Base-by-base conservation (phyloP, 345 rosid genomes). In the Eucalyptus marginata region DNA sequence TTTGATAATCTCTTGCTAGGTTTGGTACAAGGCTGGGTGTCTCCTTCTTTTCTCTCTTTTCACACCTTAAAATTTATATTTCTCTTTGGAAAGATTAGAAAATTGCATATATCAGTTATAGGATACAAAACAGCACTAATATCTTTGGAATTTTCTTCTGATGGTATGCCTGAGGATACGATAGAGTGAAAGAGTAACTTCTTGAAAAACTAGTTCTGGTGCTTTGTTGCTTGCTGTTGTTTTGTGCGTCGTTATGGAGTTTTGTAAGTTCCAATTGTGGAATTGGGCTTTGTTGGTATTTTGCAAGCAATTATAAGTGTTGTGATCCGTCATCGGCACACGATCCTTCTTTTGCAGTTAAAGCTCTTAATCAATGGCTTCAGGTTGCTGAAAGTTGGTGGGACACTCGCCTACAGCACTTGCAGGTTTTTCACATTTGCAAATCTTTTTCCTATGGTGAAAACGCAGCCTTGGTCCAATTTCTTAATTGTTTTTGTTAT, bases 351-450 rank as follows among this genome's bases (percentile, higher is more conserved):
- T 36, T 89, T 90, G 93, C 96, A 96, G 99, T 91, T 95, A 54
- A 96, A 95, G 90, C 98, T 97, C 86, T 93, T 97, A 87, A 93
- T 91, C 90, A 97, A 95, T 92, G 99, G 99, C 88, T 97, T 95
- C 87, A 92, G 94, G 91, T 89, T 96, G 90, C 94, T 97, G 89
- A 96, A 95, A 94, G 94, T 91, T 85, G 98, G 97, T 44, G 99
- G 99, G 44, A 91, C 92, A 13, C 96, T 97, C 44, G 95, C 97
- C 85, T 96, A 97, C 92, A 97, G 99, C 94, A 97, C 99, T 89
- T 97, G 99, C 97, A 97, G 99, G 98, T 96, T 86, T 56, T 86
- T 87, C 86, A 43, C 54, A 46, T 91, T 29, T 10, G 33, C 84
- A 50, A 58, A 24, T 36, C 54, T 50, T 68, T 68, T 86, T 13